These are phyloP conservation scores for Lactifluus rugatus DNA, from an alignment of 768 basidiomycete species.

Conservation along the genomic window DNA sequence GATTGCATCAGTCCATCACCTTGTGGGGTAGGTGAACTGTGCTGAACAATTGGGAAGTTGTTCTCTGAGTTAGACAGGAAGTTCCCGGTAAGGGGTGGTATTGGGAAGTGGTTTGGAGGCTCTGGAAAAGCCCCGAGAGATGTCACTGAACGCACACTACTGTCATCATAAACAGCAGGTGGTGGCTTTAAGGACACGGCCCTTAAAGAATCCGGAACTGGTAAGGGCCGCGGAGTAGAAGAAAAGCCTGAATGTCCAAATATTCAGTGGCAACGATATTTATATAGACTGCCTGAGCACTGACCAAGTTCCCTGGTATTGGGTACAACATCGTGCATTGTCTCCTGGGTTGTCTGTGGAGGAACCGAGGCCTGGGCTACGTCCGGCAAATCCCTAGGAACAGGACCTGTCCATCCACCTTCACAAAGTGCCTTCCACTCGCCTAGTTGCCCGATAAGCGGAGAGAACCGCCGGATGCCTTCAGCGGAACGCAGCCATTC, in stretches of 20 bases:
- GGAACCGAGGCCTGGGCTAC: constrained; percentile 16
- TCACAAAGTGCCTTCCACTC: constrained; percentile 70
- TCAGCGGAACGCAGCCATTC: constrained; percentile 71
- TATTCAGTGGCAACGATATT: background rate
- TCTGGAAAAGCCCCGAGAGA: constrained; percentile 65
- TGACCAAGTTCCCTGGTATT: background rate
- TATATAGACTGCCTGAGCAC: background rate
- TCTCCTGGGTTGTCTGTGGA: background rate
- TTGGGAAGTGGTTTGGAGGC: constrained; percentile 63
- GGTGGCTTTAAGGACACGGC: background rate
- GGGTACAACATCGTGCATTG: background rate
- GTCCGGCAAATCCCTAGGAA: constrained; percentile 38
- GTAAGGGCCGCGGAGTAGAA: background rate
- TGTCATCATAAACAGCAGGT: constrained; percentile 17
- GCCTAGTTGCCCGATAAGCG: constrained; percentile 58
- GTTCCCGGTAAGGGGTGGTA: constrained; percentile 35
- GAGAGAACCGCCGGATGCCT: constrained; percentile 55
- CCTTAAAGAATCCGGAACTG: background rate
- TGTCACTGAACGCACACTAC: constrained; percentile 34
- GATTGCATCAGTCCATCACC: background rate
- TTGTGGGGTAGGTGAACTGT: background rate
- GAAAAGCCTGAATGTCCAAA: background rate
- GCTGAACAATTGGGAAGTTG: background rate
- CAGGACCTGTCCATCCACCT: constrained; percentile 53
- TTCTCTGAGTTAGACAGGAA: constrained; percentile 10